phyloP scores from a whole-genome alignment of 1,139 yeast genomes.

The Blastobotrys malaysiensis region DNA sequence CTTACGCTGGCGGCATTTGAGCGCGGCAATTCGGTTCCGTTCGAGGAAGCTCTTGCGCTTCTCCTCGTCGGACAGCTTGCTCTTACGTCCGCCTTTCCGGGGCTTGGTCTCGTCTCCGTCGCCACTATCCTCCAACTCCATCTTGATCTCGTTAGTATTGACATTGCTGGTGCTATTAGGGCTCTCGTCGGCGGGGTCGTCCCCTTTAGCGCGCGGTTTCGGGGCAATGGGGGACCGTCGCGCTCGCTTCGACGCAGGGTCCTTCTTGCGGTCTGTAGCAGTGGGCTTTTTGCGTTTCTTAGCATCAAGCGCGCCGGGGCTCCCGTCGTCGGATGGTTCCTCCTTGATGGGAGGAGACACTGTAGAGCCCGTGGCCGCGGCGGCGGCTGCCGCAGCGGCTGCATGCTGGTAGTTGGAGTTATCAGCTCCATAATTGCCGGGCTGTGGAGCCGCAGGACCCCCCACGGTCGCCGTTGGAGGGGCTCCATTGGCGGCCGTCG shows the following conservation, averaged over 20 bases:
- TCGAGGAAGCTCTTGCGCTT: conserved; percentile 81
- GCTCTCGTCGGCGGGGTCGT: conserved; percentile 12
- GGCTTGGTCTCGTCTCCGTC: conserved; percentile 8
- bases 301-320: not conserved
- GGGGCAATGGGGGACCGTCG: not conserved
- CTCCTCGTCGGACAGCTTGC: conserved; percentile 48
- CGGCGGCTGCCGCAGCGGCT: not conserved
- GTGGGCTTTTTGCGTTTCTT: not conserved
- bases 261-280: not conserved
- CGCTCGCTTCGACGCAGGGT: not conserved
- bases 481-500: conserved; percentile 7
- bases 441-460: conserved; percentile 3
- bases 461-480: conserved; percentile 4
- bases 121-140: not conserved
- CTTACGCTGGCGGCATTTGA: conserved; percentile 91
- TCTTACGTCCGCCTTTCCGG: conserved; percentile 23
- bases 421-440: too few species aligned
- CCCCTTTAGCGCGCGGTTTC: not conserved
- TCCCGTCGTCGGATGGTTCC: not conserved
- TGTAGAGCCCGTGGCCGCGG: not conserved
- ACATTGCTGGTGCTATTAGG: not conserved
- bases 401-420: not conserved
- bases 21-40: conserved; percentile 90
- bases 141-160: not conserved
- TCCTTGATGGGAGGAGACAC: conserved; percentile 8